Evolutionary conservation across 2,329 filamentous ascomycete genomes (phyloP).

Genomic region (Colletotrichum sp.): DNA sequence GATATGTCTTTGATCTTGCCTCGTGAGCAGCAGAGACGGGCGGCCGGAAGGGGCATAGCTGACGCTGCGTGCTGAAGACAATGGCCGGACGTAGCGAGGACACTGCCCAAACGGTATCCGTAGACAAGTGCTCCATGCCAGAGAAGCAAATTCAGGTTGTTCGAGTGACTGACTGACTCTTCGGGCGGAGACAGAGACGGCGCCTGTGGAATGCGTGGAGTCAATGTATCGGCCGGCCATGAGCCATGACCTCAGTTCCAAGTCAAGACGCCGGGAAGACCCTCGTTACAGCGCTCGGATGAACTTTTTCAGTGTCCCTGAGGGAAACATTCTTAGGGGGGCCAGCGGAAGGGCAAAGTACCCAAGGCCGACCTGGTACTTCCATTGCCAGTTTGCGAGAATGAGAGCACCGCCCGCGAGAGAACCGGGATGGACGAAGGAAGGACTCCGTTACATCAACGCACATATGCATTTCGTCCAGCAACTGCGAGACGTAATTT

Average conservation of each 20-base stretch:
- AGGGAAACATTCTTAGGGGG: neutral
- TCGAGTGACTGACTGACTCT: neutral
- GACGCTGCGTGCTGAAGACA: neutral
- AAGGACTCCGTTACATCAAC: neutral
- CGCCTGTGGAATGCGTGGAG: slow-evolving; percentile 1
- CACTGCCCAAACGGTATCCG: neutral
- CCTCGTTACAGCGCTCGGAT: slow-evolving; percentile 16
- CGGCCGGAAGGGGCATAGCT: neutral
- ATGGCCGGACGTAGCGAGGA: neutral
- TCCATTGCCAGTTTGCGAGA: neutral
- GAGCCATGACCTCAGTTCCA: slow-evolving; percentile 20
- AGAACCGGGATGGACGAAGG: neutral
- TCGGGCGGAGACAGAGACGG: neutral
- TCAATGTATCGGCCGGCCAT: neutral
- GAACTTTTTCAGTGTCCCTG: neutral
- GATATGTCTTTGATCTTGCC: slow-evolving; percentile 3
- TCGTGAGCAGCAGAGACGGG: neutral
- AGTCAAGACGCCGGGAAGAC: slow-evolving; percentile 3
- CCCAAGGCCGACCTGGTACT: neutral
- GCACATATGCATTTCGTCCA: neutral
- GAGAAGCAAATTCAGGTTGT: neutral
- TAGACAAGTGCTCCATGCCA: neutral
- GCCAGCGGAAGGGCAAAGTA: neutral
- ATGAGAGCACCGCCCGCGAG: neutral
- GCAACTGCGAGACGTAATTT: neutral